Percentiles rank a stretch among this genome's conserved stretches.
These are phyloP conservation scores for Pythium myriotylum DNA, from an alignment of 352 stramenopile species.

Conservation along the genomic window DNA sequence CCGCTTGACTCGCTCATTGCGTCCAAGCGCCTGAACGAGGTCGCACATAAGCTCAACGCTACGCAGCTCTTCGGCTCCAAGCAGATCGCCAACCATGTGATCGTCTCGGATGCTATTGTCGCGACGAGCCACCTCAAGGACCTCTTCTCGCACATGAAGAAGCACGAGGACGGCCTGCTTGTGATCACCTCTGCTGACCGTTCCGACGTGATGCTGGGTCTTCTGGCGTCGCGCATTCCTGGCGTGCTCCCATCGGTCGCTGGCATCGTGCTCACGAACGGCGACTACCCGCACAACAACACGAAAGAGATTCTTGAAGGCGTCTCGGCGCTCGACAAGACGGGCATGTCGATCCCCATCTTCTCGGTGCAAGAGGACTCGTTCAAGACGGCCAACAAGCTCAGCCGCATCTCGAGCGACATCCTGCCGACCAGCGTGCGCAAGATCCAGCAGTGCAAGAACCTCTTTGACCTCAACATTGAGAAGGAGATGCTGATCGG, in stretches of 20 bases:
- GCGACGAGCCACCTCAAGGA: constrained; percentile 75
- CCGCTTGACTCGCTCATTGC: constrained; percentile 68
- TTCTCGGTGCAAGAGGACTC: constrained; percentile 69
- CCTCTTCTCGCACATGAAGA: constrained; percentile 74
- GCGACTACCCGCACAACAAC: constrained; percentile 75
- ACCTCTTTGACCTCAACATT: constrained; percentile 65
- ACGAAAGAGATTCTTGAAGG: constrained; percentile 71
- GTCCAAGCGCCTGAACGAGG: constrained; percentile 79
- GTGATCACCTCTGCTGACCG: constrained; percentile 79
- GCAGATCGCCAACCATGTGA: constrained; percentile 67
- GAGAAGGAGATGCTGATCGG: constrained; percentile 69
- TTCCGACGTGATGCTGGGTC: constrained; percentile 68
- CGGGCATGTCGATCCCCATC: constrained; percentile 73
- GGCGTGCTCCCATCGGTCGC: constrained; percentile 69
- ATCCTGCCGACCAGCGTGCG: constrained; percentile 71
- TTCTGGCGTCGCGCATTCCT: constrained; percentile 68
- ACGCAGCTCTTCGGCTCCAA: constrained; percentile 64
- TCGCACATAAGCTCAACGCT: constrained; percentile 61
- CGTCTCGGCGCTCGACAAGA: constrained; percentile 68
- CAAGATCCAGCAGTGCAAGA: constrained; percentile 73
- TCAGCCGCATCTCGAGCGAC: constrained; percentile 62
- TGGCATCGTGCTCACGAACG: constrained; percentile 77
- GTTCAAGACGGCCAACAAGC: constrained; percentile 57
- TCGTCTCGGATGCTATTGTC: constrained; percentile 67
- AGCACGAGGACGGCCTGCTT: constrained; percentile 73